These are phyloP conservation scores for Xylariomycetidae sp. DNA, from an alignment of 2,329 filamentous ascomycete genomes.

Conservation along the genomic window DNA sequence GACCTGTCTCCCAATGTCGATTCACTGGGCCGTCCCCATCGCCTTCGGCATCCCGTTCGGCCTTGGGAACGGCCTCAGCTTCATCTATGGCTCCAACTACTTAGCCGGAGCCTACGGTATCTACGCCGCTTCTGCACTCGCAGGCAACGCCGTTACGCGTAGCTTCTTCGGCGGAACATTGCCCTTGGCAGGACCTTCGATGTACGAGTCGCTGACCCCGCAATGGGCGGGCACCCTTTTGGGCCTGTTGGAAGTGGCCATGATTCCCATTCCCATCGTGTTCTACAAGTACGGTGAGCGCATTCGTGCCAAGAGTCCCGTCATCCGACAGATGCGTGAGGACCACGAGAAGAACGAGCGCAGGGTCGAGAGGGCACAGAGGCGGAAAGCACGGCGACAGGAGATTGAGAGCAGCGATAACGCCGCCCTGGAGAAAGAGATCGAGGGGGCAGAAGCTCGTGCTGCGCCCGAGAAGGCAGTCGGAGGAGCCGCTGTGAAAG, in stretches of 20 bases:
- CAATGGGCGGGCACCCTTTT: constrained; percentile 76
- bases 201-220: constrained; percentile 64
- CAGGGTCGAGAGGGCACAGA: constrained; percentile 25
- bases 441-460: neutral
- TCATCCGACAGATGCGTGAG: constrained; percentile 39
- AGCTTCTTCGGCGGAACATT: constrained; percentile 70
- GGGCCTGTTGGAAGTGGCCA: constrained; percentile 63
- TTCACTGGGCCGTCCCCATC: constrained; percentile 79
- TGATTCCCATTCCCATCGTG: constrained; percentile 74
- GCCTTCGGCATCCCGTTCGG: constrained; percentile 76
- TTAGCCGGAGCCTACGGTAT: constrained; percentile 69
- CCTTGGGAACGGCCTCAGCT: constrained; percentile 67
- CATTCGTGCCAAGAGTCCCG: constrained; percentile 46
- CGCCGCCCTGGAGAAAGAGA: constrained; percentile 2
- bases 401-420: constrained; percentile 2
- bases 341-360: constrained; percentile 36
- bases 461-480: no score
- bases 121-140: constrained; percentile 74
- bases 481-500: no score
- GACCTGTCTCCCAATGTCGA: constrained; percentile 71
- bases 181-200: constrained; percentile 65
- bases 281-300: constrained; percentile 61
- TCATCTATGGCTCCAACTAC: constrained; percentile 80
- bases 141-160: constrained; percentile 71
- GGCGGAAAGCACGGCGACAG: constrained; percentile 12